These are phyloP conservation scores for Amanita brunnescens DNA, from an alignment of 768 basidiomycete genomes.

Conservation along the genomic window DNA sequence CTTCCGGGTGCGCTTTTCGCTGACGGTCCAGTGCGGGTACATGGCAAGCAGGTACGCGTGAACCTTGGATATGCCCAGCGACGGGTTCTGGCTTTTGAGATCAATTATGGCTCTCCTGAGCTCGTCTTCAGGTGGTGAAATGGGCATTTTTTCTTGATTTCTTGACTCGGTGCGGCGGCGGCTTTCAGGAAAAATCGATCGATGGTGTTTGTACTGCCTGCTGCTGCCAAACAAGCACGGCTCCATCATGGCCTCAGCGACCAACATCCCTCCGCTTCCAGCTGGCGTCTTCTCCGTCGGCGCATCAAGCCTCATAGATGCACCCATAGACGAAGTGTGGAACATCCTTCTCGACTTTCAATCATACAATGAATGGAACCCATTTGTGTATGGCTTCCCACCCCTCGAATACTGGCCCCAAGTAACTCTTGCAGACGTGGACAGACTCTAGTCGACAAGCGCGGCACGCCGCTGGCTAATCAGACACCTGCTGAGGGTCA, in stretches of 20 bases:
- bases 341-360: conserved; percentile 39
- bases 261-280: conserved; percentile 21
- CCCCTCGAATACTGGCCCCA: not conserved
- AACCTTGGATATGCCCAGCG: conserved; percentile 64
- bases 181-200: not conserved
- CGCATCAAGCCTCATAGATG: conserved; percentile 35
- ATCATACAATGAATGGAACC: conserved; percentile 35
- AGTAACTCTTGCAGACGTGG: conserved; percentile 1
- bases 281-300: conserved; percentile 28
- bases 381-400: conserved; percentile 3
- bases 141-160: conserved; percentile 9
- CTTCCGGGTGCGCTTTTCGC: conserved; percentile 76
- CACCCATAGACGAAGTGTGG: conserved; percentile 44
- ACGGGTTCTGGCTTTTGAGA: conserved; percentile 49
- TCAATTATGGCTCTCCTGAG: conserved; percentile 46
- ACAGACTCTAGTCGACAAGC: not conserved
- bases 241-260: too few species aligned
- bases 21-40: conserved; percentile 67
- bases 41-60: conserved; percentile 50
- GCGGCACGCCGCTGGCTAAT: not conserved
- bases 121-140: conserved; percentile 52
- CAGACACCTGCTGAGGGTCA: conserved; percentile 10
- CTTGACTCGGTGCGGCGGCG: not conserved
- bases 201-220: not conserved
- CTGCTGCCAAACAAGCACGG: not conserved